These are phyloP conservation scores for Strigomonas culicis DNA, from an alignment of 208 protist species.

Conservation along the genomic window DNA sequence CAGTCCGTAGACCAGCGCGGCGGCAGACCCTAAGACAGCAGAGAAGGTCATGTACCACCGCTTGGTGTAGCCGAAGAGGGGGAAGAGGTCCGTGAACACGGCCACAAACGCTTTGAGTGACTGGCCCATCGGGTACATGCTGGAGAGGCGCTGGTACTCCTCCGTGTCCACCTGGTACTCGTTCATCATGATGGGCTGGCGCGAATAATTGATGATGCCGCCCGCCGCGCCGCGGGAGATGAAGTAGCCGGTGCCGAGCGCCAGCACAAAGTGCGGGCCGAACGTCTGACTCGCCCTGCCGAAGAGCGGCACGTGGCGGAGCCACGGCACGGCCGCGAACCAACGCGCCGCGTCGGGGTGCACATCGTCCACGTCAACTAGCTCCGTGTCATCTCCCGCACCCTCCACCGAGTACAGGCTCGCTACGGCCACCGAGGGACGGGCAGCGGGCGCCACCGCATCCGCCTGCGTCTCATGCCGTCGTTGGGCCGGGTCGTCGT, in stretches of 20 bases:
- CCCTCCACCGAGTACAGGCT: not conserved
- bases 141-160: slow-evolving; percentile 34
- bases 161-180: slow-evolving; percentile 26
- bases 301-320: slow-evolving; percentile 40
- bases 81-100: slow-evolving; percentile 24
- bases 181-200: slow-evolving; percentile 41
- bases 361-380: slow-evolving; percentile 17
- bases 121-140: slow-evolving; percentile 23
- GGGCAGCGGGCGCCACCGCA: no score
- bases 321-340: slow-evolving; percentile 24
- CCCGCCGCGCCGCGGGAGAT: slow-evolving; percentile 51
- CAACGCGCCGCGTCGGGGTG: slow-evolving; percentile 30
- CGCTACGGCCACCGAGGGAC: no score
- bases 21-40: slow-evolving; percentile 15
- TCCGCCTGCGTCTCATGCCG: no score
- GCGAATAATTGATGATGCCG: slow-evolving; percentile 29
- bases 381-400: slow-evolving; percentile 5
- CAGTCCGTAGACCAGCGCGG: slow-evolving; percentile 21
- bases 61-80: slow-evolving; percentile 39
- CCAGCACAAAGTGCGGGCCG: slow-evolving; percentile 25
- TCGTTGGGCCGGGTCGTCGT: no score
- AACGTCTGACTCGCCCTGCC: slow-evolving; percentile 34
- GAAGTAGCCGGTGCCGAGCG: slow-evolving; percentile 40
- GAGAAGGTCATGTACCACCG: slow-evolving; percentile 29
- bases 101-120: slow-evolving; percentile 32